A percentile compares a stretch with the other conserved stretches of the same genome.
phyloP scores from a whole-genome alignment of 2,329 filamentous ascomycete genomes.

The Colletotrichum phormii region DNA sequence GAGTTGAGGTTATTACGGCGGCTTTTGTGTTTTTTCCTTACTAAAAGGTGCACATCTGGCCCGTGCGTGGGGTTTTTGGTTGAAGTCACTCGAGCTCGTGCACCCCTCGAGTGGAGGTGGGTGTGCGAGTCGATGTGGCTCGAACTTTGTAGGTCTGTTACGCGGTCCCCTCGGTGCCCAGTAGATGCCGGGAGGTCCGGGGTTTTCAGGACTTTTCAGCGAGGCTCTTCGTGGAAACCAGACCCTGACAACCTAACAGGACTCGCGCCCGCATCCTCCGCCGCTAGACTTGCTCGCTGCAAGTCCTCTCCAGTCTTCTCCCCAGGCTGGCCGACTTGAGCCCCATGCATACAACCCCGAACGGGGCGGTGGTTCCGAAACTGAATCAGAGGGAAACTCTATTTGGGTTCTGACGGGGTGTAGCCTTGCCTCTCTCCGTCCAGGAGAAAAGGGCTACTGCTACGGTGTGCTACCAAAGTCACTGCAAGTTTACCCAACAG shows the following conservation, averaged over 20 bases:
- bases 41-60: no score
- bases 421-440: conserved; percentile 4
- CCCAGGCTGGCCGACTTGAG: background rate
- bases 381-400: conserved; percentile 30
- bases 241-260: conserved; percentile 3
- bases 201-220: background rate
- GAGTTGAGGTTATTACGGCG: no score
- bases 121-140: no score
- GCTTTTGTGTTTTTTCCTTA: no score
- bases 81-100: no score
- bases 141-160: no score
- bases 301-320: background rate
- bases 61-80: no score
- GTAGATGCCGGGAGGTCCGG: conserved; percentile 25
- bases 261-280: background rate
- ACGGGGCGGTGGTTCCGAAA: conserved; percentile 29
- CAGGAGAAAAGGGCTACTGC: background rate
- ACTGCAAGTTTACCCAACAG: conserved; percentile 12
- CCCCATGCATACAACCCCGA: background rate
- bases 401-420: conserved; percentile 11
- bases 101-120: no score
- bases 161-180: no score
- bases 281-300: background rate
- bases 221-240: background rate
- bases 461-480: background rate